Evolutionary conservation across 192 early-diverging fungal genomes (phyloP).

Genomic region (Coemansia umbellata): DNA sequence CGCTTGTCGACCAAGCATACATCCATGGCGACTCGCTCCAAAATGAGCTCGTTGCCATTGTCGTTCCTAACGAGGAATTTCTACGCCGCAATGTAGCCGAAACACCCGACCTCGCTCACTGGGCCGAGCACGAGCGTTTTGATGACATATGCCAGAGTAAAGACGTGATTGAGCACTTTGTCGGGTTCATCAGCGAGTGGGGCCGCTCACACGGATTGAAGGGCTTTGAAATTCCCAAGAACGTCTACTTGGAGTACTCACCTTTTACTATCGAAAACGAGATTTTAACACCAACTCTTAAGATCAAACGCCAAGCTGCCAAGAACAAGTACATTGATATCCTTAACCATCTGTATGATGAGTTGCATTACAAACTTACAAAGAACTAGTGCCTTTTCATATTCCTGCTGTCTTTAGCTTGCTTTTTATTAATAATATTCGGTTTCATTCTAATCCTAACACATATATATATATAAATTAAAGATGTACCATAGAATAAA

Average conservation of each 20-base stretch:
- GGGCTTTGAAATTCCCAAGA: conserved; percentile 73
- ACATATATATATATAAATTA: too few species aligned
- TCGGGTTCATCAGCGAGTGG: conserved; percentile 51
- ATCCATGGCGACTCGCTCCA: conserved; percentile 82
- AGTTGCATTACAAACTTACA: too few species aligned
- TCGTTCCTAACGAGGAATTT: conserved; percentile 68
- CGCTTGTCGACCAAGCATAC: conserved; percentile 65
- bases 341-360: background rate
- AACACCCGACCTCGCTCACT: conserved; percentile 14
- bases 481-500: too few species aligned
- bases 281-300: conserved; percentile 76
- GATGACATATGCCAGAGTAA: conserved; percentile 58
- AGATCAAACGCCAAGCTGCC: conserved; percentile 56
- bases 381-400: too few species aligned
- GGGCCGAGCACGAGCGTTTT: conserved; percentile 25
- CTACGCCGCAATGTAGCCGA: conserved; percentile 47
- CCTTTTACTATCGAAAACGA: conserved; percentile 78
- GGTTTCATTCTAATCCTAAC: too few species aligned
- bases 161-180: conserved; percentile 49
- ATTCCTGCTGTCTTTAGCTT: too few species aligned
- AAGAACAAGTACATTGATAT: conserved; percentile 6
- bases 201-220: conserved; percentile 59
- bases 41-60: conserved; percentile 67
- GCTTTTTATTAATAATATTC: too few species aligned
- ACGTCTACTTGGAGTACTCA: conserved; percentile 60